Evolutionary conservation across 495 filamentous ascomycete genomes (phyloP), one percentile per base, ranked within the genome.

Genomic region (Daldinia loculata): DNA sequence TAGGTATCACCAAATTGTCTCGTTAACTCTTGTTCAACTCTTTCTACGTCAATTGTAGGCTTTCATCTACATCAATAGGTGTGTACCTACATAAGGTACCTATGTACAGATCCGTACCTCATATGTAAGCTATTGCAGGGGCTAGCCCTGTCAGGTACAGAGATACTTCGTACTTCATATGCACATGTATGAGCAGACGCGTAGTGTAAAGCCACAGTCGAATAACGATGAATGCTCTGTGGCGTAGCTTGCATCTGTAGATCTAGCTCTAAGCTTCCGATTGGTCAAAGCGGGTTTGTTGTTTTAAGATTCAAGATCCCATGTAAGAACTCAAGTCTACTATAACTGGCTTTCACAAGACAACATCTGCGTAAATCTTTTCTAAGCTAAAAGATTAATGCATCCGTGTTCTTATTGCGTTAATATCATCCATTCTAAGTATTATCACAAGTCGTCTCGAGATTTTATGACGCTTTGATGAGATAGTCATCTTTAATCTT

Each of bases 251-350:
- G n/a, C 38, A 43, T 24, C 43, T 56, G 36, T 52, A 29, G 50
- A 62, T 56, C 30, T 43, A 62, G 30, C 14, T 61, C 19, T 12
- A 68, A 39, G 53, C 2, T 45, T 27, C 65, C 51, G 57, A 67
- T 61, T 67, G 65, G 65, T 22, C 17, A 7, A 22, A 45, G 6
- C 32, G 34, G 29, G 24, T 48, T 61, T 38, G 38, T 41, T 32
- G 41, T 48, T 51, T 58, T 27, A 27, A 56, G n/a, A 61, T 61
- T 22, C 43, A 45, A 45, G 50, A 52, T 34, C 52, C 26, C 8
- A 55, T 22, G 26, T 55, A 22, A 63, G 48, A 63, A 39, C 61
- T 26, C 17, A 29, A 36, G 32, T 53, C 43, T 32, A 56, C 12
- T 6, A 27, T 55, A 62, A 11, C 34, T 12, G 2, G 26, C 32